Base-by-base conservation (phyloP, 495 filamentous ascomycete species). In the Aspergillus biplanus region DNA sequence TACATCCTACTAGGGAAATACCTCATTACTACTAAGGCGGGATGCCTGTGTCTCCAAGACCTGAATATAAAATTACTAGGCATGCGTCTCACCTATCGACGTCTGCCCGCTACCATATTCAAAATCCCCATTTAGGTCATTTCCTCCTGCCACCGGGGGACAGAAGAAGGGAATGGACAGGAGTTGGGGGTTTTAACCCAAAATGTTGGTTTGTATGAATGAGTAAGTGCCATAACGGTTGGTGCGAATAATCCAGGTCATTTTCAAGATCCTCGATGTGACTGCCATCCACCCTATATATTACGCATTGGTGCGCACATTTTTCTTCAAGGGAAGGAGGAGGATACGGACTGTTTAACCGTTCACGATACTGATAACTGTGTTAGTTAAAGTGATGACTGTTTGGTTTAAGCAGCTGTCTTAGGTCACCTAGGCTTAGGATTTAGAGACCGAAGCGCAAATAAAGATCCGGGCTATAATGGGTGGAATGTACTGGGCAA, bases 401-500 rank as follows among this genome's bases (percentile, higher is more conserved):
- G 62, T 59, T 58, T 79, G 69, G 60, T 79, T 55, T 31, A 79
- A 61, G 52, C 78, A 79, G 18, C 68, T 59, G 15, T 70, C 72
- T 1, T 60, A 42, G 8, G 59, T 65, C 21, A 32, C 57, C 46
- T 0, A 50, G 32, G 65, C 47, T 76, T 75, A 79, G 56, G 76
- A 79, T 27, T 61, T 68, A 21, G 61, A 34, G 31, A 81, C 70
- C 2, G 77, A 77, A n/a, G 63, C 60, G 69, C 77, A 81, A 52
- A 79, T 75, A 47, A 65, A 65, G 48, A 74, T 71, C 58, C 79
- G 79, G 61, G 78, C 69, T 37, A 76, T 69, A 16, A 78, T 62
- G 21, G 21, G 21, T 27, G 31, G 73, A 71, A 76, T 69, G 62
- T 81, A 79, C 65, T 78, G 79, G 13, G 66, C 71, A 1, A 79